Base-by-base conservation (phyloP, 2,329 filamentous ascomycete species). In the Neopestalotiopsis sp. region DNA sequence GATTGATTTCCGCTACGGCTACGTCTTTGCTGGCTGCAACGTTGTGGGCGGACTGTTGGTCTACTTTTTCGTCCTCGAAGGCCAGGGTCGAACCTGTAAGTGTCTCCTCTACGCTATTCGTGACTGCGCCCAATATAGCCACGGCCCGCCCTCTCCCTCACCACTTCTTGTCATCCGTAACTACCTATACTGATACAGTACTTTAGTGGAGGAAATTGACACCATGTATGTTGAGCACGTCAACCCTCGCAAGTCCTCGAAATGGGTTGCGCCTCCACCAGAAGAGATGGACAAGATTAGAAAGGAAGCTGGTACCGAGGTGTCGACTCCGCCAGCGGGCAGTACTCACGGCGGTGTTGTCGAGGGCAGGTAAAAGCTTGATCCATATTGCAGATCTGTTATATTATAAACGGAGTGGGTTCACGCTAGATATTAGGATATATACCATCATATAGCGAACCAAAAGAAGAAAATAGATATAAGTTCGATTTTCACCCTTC, bases 1-100 rank as follows among this genome's bases (percentile, higher is more conserved):
- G 3, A 94, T 94, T 67, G 88, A 91, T 72, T 94, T 91, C 79
- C 85, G 85, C 1, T 93, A 93, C 74, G 92, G 92, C 2, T 93
- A 94, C 71, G 89, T 95, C 38, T 94, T 94, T 78, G 92, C 91
- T 0, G 90, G 85, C 0, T 94, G 91, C 76, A 92, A 92, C 73
- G 81, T 93, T 20, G 82, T 88, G 0, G 91, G 87, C 0, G 87
- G 89, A 0, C 71, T 89, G 0, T 79, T 94, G 13, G 91, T 94
- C 38, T 95, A 91, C 82, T 92, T 95, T 81, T 94, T 94, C 78
- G 87, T 94, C 66, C 89, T 92, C 68, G 92, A 95, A 77, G 90
- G 88, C 60, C 90, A 92, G 75, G 92, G 91, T 66, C 87, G 92
- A 5, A 90, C 89, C 0, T 84, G 42, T 49, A n/a, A 49, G 42